These are phyloP conservation scores for Pulicaria dysenterica DNA, from an alignment of 129 eudicot species.

Conservation along the genomic window DNA sequence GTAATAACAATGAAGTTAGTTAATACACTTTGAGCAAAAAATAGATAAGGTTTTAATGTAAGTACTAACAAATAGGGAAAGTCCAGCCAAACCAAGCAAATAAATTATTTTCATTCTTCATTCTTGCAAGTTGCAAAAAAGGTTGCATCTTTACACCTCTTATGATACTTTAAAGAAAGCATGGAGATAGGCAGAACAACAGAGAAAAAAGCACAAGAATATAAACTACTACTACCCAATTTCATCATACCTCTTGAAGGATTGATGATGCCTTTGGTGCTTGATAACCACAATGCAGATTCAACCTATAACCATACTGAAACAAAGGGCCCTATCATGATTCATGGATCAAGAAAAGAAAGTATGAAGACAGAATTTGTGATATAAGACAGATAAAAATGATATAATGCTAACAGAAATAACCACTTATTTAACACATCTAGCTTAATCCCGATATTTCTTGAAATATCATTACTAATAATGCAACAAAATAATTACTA, in stretches of 20 bases:
- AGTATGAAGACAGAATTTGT: slow-evolving; percentile 1
- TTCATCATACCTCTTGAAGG: slow-evolving; percentile 13
- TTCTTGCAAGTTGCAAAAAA: background rate
- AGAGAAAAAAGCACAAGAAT: no score
- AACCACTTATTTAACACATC: no score
- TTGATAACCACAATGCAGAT: slow-evolving; percentile 12
- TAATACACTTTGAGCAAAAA: background rate
- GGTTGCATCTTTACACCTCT: background rate
- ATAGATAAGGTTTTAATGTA: background rate
- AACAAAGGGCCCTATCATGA: slow-evolving; percentile 11
- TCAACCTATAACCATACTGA: background rate
- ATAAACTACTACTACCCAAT: background rate
- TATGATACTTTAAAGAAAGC: background rate
- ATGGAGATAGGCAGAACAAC: background rate
- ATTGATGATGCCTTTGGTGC: slow-evolving; percentile 6
- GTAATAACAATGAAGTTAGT: background rate
- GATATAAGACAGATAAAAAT: background rate
- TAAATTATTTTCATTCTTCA: background rate
- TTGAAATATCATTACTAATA: background rate
- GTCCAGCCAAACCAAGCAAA: slow-evolving; percentile 9
- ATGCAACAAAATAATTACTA: background rate
- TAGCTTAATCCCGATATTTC: background rate
- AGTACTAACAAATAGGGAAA: background rate
- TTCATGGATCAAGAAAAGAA: background rate
- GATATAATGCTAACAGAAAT: background rate